Base-by-base conservation (phyloP, 2,329 filamentous ascomycete genomes). In the Epichloe coenophiala region DNA sequence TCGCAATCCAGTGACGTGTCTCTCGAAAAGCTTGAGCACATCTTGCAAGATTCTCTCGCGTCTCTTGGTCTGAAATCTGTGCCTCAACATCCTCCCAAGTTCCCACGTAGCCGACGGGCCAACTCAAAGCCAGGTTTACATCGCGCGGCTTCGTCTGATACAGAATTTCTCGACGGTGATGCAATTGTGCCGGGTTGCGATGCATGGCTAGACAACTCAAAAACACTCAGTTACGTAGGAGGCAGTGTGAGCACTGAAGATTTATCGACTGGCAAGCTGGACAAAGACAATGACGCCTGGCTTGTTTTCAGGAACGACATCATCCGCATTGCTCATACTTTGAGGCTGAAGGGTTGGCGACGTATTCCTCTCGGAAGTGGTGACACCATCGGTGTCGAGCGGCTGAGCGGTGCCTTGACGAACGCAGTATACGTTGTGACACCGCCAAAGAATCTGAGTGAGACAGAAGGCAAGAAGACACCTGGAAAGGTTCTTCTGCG, bases 401-500 rank as follows among this genome's bases (percentile, higher is more conserved):
- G 87, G 47, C 72, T 94, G 31, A 96, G 91, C 64, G 93, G 93
- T 54, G 93, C 93, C 8, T 70, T 98, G 57, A 98, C 93, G 19
- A 98, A 98, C 63, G 89, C 91, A 11, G 90, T 98, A 37, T 98
- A 97, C 63, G 89, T 95, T 47, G 89, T 97, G 21, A 85, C 81
- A 1, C 90, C 91, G 2, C 90, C 91, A 0, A 71, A 78, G 39
- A 74, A 85, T 37, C 58, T 89, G 11, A 54, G 59, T 60, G 50
- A 65, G 56, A 27, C 59, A 48, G 70, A 56, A 11, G 65, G 69
- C 47, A 75, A 69, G 59, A 75, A 70, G 55, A 62, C 58, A 21
- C 77, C 78, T 0, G 65, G 68, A 3, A 95, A 95, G 65, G 73
- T 98, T 2, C 75, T 98, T 0, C 75, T 98, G 17, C 84, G 93